phyloP scores from a whole-genome alignment of 331 rosid species.

The Prunus yedoensis region DNA sequence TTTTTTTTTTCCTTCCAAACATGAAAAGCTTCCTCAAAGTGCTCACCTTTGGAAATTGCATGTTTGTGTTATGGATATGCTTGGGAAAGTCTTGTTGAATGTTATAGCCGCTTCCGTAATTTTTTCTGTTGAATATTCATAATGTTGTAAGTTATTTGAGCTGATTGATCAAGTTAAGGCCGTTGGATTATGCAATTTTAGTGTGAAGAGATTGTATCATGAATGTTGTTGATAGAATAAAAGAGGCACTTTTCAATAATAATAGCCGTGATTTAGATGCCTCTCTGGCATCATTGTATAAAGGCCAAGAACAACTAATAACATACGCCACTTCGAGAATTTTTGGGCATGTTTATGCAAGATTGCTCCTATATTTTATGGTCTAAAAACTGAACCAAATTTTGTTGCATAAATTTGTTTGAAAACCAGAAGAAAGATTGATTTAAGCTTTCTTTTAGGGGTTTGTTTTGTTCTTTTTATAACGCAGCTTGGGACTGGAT shows the following conservation, averaged over 20 bases:
- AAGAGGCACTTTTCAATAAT: neutral
- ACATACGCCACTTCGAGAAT: neutral
- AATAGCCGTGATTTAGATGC: too few species aligned
- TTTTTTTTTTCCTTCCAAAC: conserved; percentile 20
- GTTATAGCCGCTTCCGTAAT: conserved; percentile 13
- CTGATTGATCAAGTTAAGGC: neutral
- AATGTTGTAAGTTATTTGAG: conserved; percentile 9
- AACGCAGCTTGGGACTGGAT: too few species aligned
- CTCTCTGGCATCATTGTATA: neutral
- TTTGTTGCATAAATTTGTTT: too few species aligned
- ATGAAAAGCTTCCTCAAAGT: conserved; percentile 29
- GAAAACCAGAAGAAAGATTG: too few species aligned
- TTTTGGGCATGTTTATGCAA: neutral
- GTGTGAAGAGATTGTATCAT: conserved; percentile 12
- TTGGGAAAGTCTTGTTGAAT: conserved; percentile 20
- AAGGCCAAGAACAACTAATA: neutral
- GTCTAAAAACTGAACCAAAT: too few species aligned
- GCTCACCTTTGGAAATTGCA: conserved; percentile 18
- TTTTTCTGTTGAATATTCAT: conserved; percentile 12
- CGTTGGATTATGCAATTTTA: neutral
- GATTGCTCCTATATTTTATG: neutral
- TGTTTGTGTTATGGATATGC: conserved; percentile 30
- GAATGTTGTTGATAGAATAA: conserved; percentile 14
- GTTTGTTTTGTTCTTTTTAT: too few species aligned
- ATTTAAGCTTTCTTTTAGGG: too few species aligned